phyloP scores from a whole-genome alignment of 164 flowering plant genomes.

The Chloranthus sessilifolius region DNA sequence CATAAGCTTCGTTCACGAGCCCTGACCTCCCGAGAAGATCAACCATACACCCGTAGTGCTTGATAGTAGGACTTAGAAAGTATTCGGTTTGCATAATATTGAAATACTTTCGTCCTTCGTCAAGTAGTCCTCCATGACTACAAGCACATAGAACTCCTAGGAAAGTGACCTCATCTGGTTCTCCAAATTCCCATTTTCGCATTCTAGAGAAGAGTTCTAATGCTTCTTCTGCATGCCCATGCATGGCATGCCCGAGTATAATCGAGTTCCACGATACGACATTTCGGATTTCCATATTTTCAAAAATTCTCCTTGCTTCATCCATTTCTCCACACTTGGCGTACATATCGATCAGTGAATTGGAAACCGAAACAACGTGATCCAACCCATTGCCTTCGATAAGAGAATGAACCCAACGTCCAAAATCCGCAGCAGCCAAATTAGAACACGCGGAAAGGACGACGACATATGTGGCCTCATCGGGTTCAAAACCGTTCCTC shows the following conservation, averaged over 20 bases:
- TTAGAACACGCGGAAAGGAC: conserved; percentile 41
- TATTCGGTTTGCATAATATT: conserved; percentile 35
- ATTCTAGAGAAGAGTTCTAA: conserved; percentile 36
- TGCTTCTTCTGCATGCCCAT: conserved; percentile 51
- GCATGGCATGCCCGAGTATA: conserved; percentile 48
- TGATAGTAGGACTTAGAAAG: conserved; percentile 38
- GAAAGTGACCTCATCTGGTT: conserved; percentile 53
- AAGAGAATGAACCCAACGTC: conserved; percentile 42
- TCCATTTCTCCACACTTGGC: conserved; percentile 48
- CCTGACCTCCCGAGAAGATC: conserved; percentile 57
- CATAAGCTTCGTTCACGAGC: conserved; percentile 38
- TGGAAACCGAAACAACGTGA: conserved; percentile 18
- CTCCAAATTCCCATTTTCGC: conserved; percentile 21
- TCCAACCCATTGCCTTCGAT: conserved; percentile 13
- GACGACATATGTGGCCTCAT: conserved; percentile 45
- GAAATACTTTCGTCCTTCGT: conserved; percentile 39
- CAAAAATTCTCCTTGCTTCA: conserved; percentile 29
- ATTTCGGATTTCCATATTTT: conserved; percentile 27
- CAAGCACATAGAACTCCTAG: conserved; percentile 56
- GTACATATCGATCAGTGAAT: conserved; percentile 49
- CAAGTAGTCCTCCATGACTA: conserved; percentile 52
- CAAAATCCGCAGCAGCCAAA: conserved; percentile 38
- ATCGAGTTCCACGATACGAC: conserved; percentile 48
- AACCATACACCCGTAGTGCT: conserved; percentile 70
- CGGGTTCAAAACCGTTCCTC: conserved; percentile 25